phyloP scores from a whole-genome alignment of 2,329 filamentous ascomycete species.

The Colletotrichum euphorbiae region DNA sequence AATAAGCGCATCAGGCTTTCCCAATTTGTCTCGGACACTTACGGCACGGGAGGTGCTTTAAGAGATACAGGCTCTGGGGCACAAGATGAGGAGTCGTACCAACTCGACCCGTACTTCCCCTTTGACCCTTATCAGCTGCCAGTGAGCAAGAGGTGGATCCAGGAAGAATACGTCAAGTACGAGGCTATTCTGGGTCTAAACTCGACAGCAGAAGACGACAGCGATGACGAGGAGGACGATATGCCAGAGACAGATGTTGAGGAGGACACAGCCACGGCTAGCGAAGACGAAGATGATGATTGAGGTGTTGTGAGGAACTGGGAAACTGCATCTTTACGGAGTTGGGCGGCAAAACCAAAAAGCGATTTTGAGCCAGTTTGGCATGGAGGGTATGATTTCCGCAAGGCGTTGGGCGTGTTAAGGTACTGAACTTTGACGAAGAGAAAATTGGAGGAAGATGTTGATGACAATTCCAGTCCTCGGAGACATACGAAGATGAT shows the following conservation, averaged over 20 bases:
- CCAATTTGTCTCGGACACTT: constrained; percentile 71
- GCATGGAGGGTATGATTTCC: constrained; percentile 30
- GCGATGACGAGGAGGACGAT: constrained; percentile 61
- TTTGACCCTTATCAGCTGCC: constrained; percentile 97
- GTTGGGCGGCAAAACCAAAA: constrained; percentile 32
- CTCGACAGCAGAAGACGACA: constrained; percentile 66
- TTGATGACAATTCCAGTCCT: constrained; percentile 6
- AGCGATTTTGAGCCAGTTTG: constrained; percentile 38
- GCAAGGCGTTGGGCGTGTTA: constrained; percentile 37
- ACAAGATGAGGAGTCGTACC: constrained; percentile 81
- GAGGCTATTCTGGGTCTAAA: constrained; percentile 77
- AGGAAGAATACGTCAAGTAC: constrained; percentile 86
- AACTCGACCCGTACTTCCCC: constrained; percentile 94
- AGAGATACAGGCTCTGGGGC: constrained; percentile 63
- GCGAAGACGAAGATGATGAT: constrained; percentile 56
- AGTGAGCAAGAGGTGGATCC: constrained; percentile 87
- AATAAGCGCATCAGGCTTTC: constrained; percentile 91
- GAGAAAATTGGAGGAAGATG: constrained; percentile 12
- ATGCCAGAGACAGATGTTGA: constrained; percentile 57
- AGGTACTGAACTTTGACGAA: constrained; percentile 2
- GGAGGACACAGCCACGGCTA: constrained; percentile 65
- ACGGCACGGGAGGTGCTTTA: constrained; percentile 65
- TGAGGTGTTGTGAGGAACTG: constrained; percentile 42
- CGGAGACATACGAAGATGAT: not conserved
- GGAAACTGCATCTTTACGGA: constrained; percentile 43